Evolutionary conservation across 257 asterid species (phyloP), one percentile per base, ranked within the genome.

Genomic region (Linderniella brevidens): DNA sequence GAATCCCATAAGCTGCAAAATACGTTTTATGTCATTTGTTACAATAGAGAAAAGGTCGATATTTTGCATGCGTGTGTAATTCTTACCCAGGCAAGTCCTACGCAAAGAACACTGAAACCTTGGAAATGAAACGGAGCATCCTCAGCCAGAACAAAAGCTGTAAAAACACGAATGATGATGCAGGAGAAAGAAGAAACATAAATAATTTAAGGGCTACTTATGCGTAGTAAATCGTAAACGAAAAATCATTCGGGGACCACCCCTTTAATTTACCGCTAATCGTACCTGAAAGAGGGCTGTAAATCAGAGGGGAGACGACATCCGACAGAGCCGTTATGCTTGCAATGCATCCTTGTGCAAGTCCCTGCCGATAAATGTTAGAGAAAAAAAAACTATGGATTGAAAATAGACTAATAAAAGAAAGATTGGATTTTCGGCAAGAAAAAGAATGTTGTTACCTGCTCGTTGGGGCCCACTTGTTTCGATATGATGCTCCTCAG

Each of bases 311-410:
- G 48, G 76, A 72, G 54, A 69, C 64, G 10, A 76, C 41, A 19
- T 62, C 53, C n/a, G 92, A 76, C 0, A 74, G 53, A 1, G 86
- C 69, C 17, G 71, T 53, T 18, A 76, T 64, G 53, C 83, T 80
- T 25, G 72, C 46, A 48, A 80, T 58, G 66, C 87, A 73, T 49
- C 92, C 92, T 50, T 80, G 92, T 37, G 79, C 93, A 25, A 76
- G 75, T 17, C 90, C 93, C 83, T 80, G 35, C 8, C 32, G 6
- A 6, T 38, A 44, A 11, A 40, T 49, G 9, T 17, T 36, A 50
- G 37, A 19, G 35, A 15, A 1, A 29, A 17, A 11, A 20, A 6
- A 19, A 11, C n/a, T 11, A 8, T 0, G 5, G 37, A 20, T 19
- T 0, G 32, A 4, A n/a, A n/a, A n/a, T n/a, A n/a, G n/a, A n/a